Evolutionary conservation across 2,329 filamentous ascomycete species (phyloP).

Genomic region (Colletotrichum costaricense): DNA sequence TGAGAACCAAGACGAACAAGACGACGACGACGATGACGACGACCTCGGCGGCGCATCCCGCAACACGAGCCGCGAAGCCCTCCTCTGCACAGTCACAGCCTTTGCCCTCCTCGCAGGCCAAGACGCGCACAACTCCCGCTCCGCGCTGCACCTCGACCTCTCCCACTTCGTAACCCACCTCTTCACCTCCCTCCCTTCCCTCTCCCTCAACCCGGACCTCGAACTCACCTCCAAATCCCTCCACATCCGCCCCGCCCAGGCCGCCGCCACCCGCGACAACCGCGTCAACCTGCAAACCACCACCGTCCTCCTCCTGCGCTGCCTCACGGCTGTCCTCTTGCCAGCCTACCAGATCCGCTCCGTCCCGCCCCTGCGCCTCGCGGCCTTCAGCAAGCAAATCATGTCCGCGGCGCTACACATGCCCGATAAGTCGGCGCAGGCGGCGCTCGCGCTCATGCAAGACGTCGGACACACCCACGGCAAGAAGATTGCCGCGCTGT

Average conservation of each 20-base stretch:
- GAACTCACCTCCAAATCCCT: constrained; percentile 82
- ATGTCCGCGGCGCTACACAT: constrained; percentile 85
- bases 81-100: constrained; percentile 95
- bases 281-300: constrained; percentile 93
- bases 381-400: constrained; percentile 92
- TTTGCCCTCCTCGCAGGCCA: constrained; percentile 97
- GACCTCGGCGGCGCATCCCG: constrained; percentile 65
- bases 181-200: constrained; percentile 83
- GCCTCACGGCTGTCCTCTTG: constrained; percentile 83
- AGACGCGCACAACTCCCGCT: constrained; percentile 86
- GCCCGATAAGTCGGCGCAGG: constrained; percentile 88
- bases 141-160: constrained; percentile 86
- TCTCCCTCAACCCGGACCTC: constrained; percentile 86
- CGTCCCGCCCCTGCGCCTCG: constrained; percentile 85
- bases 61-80: constrained; percentile 85
- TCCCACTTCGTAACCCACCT: constrained; percentile 96
- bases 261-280: constrained; percentile 52
- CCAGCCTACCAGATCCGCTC: constrained; percentile 79
- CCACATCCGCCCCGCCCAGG: constrained; percentile 63
- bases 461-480: constrained; percentile 85
- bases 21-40: constrained; percentile 49
- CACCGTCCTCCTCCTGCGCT: constrained; percentile 89
- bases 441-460: constrained; percentile 80
- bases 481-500: constrained; percentile 84
- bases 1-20: constrained; percentile 49